phyloP scores from a whole-genome alignment of 2,329 filamentous ascomycete species.

The Fusarium caatingaense region DNA sequence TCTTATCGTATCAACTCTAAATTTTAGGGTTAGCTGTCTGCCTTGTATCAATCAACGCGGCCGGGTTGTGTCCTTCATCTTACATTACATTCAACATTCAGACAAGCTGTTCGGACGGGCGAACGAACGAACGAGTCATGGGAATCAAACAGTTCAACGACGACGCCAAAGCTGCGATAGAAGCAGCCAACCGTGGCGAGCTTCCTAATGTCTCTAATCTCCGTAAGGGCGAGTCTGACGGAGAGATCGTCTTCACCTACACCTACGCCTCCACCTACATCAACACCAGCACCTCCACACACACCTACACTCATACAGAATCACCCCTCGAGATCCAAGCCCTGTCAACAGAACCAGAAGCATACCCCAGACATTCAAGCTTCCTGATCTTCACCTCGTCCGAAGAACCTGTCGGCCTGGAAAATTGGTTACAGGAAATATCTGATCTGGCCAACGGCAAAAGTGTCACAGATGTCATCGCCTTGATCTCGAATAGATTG shows the following conservation, averaged over 20 bases:
- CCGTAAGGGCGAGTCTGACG: conserved; percentile 74
- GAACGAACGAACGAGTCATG: conserved; percentile 59
- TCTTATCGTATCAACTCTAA: neutral
- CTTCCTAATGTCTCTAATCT: conserved; percentile 66
- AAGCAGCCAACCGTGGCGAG: conserved; percentile 45
- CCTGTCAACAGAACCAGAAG: conserved; percentile 51
- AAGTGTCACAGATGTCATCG: conserved; percentile 37
- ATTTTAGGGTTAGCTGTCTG: neutral
- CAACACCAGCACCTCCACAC: conserved; percentile 56
- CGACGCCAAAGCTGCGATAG: conserved; percentile 60
- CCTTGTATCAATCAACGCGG: neutral
- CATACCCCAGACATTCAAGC: conserved; percentile 53
- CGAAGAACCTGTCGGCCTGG: conserved; percentile 54
- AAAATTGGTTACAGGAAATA: conserved; percentile 57
- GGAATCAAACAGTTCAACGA: conserved; percentile 72
- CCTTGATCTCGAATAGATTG: conserved; percentile 30
- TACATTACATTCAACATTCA: too few relatives aligned
- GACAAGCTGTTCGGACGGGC: neutral
- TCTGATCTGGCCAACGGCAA: conserved; percentile 49
- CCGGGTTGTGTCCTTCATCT: too few relatives aligned
- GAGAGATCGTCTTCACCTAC: conserved; percentile 74
- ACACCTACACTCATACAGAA: conserved; percentile 53
- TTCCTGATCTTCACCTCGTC: conserved; percentile 60
- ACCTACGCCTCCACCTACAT: conserved; percentile 56
- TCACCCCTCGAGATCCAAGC: conserved; percentile 54